Base-by-base conservation (phyloP, 2,329 filamentous ascomycete genomes). In the Aureobasidium mangrovei region DNA sequence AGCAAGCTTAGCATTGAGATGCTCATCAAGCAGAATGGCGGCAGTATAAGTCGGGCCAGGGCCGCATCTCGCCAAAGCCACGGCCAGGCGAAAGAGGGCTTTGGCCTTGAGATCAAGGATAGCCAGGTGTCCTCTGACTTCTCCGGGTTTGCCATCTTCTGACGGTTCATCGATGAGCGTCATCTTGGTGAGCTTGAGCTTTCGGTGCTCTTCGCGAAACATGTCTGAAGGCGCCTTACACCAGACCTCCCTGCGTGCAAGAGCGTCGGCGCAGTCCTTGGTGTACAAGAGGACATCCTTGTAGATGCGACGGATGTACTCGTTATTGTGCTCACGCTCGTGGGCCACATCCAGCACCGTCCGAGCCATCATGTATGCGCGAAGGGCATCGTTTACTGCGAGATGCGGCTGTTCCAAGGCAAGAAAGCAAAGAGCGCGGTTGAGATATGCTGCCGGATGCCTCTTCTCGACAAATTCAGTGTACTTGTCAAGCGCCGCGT, bases 361-460 rank as follows among this genome's bases (percentile, higher is more conserved):
- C 3, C 53, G 38, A 29, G 32, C 51, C 24, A 47, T 54, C 12
- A 62, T 35, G 5, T 58, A 43, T 4, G 62, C 63, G 12, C 63
- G 59, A n/a, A 59, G 59, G 9, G 61, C 62, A 36, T 64, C 63
- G 4, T 54, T 49, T 18, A 53, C 60, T 2, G 62, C 63, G 36
- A 65, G 60, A 40, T 58, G 46, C 7, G 61, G 61, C 47, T 53
- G 58, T 9, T 47, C 55, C 4, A 58, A 44, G 5, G 54, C 8
- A 3, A 63, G 12, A 31, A 62, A 63, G 51, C 62, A 64, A 2
- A 65, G 52, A 4, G 60, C 55, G 7, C 63, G 61, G 45, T 65
- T 65, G 12, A 64, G 58, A 42, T 63, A 61, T 2, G 63, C 63
- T 40, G 41, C 42, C 7, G 60, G 56, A 41, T 64, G 60, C 10